Conservation (phyloP, 768 basidiomycete genomes). For the Phylloporus sp. region DNA sequence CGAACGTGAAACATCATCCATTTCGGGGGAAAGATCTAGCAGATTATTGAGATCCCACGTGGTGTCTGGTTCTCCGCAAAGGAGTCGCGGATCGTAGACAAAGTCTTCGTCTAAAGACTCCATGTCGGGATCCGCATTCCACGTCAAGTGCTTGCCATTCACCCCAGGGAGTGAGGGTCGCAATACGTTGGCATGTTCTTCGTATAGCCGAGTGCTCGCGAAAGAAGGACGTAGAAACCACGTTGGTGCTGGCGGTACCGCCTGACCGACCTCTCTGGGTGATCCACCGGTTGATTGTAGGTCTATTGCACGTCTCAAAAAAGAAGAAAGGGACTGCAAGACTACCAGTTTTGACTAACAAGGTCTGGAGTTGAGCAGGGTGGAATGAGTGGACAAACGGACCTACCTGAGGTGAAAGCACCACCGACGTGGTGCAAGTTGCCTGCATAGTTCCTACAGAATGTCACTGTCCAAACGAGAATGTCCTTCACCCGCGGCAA, state of each 20-base stretch:
- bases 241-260: constrained; percentile 35
- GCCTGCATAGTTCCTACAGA: constrained; percentile 33
- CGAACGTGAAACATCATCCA: constrained; percentile 12
- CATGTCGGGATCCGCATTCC: constrained; percentile 24
- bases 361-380: constrained; percentile 5
- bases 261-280: constrained; percentile 6
- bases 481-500: not conserved
- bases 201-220: constrained; percentile 44
- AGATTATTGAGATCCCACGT: constrained; percentile 37
- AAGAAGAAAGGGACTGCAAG: constrained; percentile 64
- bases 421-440: constrained; percentile 61
- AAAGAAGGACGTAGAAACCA: constrained; percentile 72
- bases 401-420: constrained; percentile 58
- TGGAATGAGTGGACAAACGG: not conserved
- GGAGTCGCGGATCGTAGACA: constrained; percentile 21
- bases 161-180: constrained; percentile 17
- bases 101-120: constrained; percentile 31
- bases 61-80: constrained; percentile 9
- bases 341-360: constrained; percentile 75
- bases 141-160: constrained; percentile 19
- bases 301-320: constrained; percentile 50
- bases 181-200: constrained; percentile 49
- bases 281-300: constrained; percentile 16
- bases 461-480: not conserved
- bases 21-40: constrained; percentile 18